Conservation (phyloP, 495 filamentous ascomycete species). For the Daldinia decipiens region DNA sequence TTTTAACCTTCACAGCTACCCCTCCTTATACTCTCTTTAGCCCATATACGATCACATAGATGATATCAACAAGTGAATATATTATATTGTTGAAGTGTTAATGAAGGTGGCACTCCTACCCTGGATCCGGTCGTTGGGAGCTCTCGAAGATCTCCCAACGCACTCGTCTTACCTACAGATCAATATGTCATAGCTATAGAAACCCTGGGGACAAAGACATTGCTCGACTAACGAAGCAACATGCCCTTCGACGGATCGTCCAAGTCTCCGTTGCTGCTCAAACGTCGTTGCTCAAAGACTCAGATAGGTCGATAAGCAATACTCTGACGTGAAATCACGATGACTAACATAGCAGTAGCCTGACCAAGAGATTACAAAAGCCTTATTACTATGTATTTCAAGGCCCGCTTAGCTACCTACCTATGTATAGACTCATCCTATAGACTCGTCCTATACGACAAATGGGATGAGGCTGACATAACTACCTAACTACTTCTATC, state of each 20-base stretch:
- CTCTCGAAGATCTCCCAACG: conserved; percentile 1
- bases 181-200: conserved; percentile 4
- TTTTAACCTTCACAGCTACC: not conserved
- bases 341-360: conserved; percentile 19
- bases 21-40: not conserved
- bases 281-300: too few species aligned
- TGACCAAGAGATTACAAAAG: conserved; percentile 32
- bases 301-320: conserved; percentile 14
- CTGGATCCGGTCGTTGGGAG: conserved; percentile 12
- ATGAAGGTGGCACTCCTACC: not conserved
- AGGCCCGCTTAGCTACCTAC: too few species aligned
- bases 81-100: not conserved
- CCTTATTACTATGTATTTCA: conserved; percentile 1
- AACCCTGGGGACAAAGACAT: conserved; percentile 6
- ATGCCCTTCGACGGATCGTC: too few species aligned
- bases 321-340: conserved; percentile 31
- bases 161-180: conserved; percentile 8
- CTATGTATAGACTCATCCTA: conserved; percentile 4
- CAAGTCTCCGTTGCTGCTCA: too few species aligned
- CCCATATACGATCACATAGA: not conserved
- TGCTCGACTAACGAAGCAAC: conserved; percentile 17
- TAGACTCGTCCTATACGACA: conserved; percentile 1
- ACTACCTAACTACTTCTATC: not conserved
- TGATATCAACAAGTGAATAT: conserved; percentile 1
- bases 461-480: conserved; percentile 25